Evolutionary conservation across 2,329 filamentous ascomycete species (phyloP).

Genomic region (Acarospora socialis): DNA sequence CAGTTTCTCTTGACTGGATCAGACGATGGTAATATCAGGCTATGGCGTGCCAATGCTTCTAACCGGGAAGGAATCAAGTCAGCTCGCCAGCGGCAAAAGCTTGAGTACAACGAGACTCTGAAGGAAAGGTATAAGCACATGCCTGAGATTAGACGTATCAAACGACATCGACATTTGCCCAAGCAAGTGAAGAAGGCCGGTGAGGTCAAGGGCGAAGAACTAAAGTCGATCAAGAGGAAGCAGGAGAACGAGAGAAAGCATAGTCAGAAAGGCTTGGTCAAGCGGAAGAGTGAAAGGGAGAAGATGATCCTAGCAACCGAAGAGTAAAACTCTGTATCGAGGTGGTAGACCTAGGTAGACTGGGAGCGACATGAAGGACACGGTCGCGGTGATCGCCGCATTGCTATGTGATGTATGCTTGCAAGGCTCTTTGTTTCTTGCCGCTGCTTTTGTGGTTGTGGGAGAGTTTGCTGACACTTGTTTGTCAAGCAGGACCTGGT

Average conservation of each 20-base stretch:
- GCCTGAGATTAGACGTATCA: conserved; percentile 87
- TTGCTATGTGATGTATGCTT: no score
- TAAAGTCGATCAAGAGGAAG: conserved; percentile 72
- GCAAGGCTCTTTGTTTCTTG: no score
- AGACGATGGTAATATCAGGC: conserved; percentile 79
- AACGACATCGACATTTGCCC: conserved; percentile 78
- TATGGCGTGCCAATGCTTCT: conserved; percentile 83
- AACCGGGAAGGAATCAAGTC: conserved; percentile 74
- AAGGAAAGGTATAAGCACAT: conserved; percentile 80
- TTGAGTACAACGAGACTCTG: conserved; percentile 83
- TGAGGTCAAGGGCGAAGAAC: conserved; percentile 85
- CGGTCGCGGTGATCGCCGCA: no score
- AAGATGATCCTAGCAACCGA: conserved; percentile 72
- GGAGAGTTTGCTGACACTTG: no score
- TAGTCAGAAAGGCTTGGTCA: conserved; percentile 64
- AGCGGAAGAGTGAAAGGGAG: conserved; percentile 66
- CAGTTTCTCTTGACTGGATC: conserved; percentile 82
- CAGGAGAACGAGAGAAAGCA: conserved; percentile 94
- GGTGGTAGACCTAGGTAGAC: no score
- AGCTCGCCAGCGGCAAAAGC: conserved; percentile 66
- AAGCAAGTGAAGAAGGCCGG: conserved; percentile 90
- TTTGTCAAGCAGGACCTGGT: no score
- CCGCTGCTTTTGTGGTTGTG: no score
- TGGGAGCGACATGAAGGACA: no score
- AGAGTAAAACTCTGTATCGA: conserved; percentile 31